Evolutionary conservation across 78 protist species (phyloP), one percentile per base, ranked within the genome.

Genomic region (Dictyostelium firmibasis): DNA sequence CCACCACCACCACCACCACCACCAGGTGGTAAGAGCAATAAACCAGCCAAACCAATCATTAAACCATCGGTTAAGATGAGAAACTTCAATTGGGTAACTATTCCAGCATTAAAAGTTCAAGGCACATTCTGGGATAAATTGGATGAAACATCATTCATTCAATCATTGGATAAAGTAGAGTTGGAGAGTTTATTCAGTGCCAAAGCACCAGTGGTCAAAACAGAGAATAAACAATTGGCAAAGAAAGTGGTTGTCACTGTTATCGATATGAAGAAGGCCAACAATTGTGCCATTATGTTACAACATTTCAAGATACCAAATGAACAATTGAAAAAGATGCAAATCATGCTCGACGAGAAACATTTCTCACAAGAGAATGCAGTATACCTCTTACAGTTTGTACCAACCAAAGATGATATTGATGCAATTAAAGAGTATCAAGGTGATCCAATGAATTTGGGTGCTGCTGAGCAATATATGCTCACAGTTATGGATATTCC

Each of bases 1-100:
- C 83, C 95, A 8, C 95, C 95, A 29, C 92, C 92, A 38, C 95
- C 95, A 2, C 95, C 95, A 6, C 95, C 95, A 29, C 95, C 95
- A 35, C 85, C 85, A 23, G 85, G 84, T 11, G 20, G 2, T 2
- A 84, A 84, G 43, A 25, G 27, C 13, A 74, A 41, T 27, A 57
- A 77, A 69, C 86, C 95, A 69, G 74, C 91, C 2, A 91, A 84
- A 62, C 91, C 91, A 76, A 77, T 91, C 23, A 77, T 91, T 23
- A 91, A 79, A 62, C 95, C 95, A 81, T 47, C 77, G 1, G 91
- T 84, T 8, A 91, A 91, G 70, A 84, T 91, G 91, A 91, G 91
- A 84, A 91, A 91, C 31, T 91, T 91, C 85, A 91, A 91, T 81
- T 91, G 95, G 95, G 85, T 84, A 4, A 81, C 84, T n/a, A 67